Evolutionary conservation across 306 rosid genomes (phyloP).

Genomic region (Glycyrrhiza uralensis): DNA sequence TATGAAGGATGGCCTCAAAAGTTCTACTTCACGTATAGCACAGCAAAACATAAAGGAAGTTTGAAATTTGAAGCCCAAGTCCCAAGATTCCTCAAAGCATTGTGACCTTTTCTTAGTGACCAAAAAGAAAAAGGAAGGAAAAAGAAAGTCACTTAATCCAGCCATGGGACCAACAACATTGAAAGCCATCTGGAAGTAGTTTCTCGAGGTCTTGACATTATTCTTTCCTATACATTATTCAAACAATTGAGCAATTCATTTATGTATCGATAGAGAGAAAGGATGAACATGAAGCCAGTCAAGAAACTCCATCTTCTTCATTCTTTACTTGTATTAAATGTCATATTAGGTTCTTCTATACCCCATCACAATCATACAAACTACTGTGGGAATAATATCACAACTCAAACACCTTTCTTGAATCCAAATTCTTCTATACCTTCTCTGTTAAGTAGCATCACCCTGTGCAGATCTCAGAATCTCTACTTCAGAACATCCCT

Average conservation of each 20-base stretch:
- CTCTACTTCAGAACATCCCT: constrained; percentile 42
- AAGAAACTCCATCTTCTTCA: constrained; percentile 37
- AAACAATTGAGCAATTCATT: neutral
- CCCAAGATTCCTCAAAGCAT: constrained; percentile 26
- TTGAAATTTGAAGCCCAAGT: constrained; percentile 9
- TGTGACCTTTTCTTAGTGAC: constrained; percentile 27
- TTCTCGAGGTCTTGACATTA: neutral
- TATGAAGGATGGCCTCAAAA: constrained; percentile 19
- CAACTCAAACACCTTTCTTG: constrained; percentile 43
- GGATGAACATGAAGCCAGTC: constrained; percentile 36
- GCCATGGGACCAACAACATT: constrained; percentile 28
- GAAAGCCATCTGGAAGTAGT: neutral
- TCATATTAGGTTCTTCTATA: constrained; percentile 35
- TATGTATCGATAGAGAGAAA: neutral
- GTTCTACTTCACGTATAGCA: neutral
- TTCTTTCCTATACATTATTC: neutral
- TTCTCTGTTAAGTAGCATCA: constrained; percentile 30
- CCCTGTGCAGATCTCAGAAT: constrained; percentile 30
- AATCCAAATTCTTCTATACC: constrained; percentile 34
- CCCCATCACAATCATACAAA: constrained; percentile 29
- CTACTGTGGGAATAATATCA: constrained; percentile 42
- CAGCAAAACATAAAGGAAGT: neutral
- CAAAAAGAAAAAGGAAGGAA: neutral
- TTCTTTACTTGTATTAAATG: constrained; percentile 34
- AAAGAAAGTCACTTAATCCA: constrained; percentile 26